Evolutionary conservation across 2,329 filamentous ascomycete genomes (phyloP).

Genomic region (Aspergillus latus): DNA sequence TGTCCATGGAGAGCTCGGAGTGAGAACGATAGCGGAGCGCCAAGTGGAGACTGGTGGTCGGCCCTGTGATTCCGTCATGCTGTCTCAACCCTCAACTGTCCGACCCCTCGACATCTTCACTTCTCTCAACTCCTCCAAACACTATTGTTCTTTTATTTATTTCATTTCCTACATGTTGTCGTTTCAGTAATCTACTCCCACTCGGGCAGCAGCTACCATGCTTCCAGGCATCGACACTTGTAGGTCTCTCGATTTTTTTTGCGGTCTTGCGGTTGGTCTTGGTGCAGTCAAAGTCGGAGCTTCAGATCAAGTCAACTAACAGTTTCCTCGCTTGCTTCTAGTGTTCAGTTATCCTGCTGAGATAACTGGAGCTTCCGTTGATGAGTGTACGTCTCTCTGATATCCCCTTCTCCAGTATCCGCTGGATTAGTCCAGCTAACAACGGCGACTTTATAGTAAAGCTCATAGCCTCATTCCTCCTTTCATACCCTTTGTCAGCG

Average conservation of each 20-base stretch:
- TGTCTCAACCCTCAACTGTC: background rate
- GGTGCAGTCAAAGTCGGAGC: conserved; percentile 9
- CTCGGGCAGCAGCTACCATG: conserved; percentile 46
- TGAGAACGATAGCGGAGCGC: background rate
- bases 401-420: background rate
- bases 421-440: conserved; percentile 4
- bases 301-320: conserved; percentile 14
- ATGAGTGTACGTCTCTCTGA: conserved; percentile 55
- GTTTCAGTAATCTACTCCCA: background rate
- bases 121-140: background rate
- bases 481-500: conserved; percentile 88
- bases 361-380: conserved; percentile 61
- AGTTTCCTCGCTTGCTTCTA: conserved; percentile 31
- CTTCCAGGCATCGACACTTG: conserved; percentile 64
- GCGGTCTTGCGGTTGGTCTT: background rate
- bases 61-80: conserved; percentile 17
- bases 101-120: conserved; percentile 6
- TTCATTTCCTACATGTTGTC: background rate
- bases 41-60: conserved; percentile 3
- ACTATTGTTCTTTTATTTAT: background rate
- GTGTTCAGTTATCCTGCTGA: conserved; percentile 62
- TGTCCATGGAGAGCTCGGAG: no score
- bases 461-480: conserved; percentile 82
- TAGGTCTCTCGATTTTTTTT: conserved; percentile 31
- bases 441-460: conserved; percentile 64